Conservation (phyloP, 2,329 filamentous ascomycete genomes). For the Fonsecaea pedrosoi region DNA sequence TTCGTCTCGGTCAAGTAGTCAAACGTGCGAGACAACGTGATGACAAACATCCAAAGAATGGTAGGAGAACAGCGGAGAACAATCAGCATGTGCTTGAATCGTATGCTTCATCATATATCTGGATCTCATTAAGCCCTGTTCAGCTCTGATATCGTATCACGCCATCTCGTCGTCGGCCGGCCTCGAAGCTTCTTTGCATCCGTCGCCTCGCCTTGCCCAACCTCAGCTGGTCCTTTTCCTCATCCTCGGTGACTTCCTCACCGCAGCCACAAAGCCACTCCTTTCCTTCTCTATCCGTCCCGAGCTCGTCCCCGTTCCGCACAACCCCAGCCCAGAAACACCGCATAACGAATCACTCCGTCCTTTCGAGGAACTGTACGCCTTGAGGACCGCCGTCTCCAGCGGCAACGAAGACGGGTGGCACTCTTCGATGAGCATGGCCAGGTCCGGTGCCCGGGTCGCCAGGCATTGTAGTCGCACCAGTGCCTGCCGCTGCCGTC, state of each 20-base stretch:
- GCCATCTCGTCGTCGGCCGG: neutral
- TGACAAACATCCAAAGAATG: no score
- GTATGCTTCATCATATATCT: neutral
- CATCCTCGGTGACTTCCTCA: slow-evolving; percentile 34
- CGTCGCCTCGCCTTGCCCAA: neutral
- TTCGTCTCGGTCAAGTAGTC: no score
- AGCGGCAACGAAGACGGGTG: slow-evolving; percentile 40
- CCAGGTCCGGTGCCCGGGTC: slow-evolving; percentile 38
- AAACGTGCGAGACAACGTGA: no score
- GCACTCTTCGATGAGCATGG: slow-evolving; percentile 42
- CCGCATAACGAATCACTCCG: slow-evolving; percentile 31
- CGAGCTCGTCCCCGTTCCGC: slow-evolving; percentile 9
- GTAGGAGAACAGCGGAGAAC: neutral
- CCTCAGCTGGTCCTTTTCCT: slow-evolving; percentile 36
- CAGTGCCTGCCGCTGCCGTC: slow-evolving; percentile 39
- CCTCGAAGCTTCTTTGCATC: neutral
- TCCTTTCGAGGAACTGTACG: slow-evolving; percentile 24
- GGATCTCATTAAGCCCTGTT: neutral
- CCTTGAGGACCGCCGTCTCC: slow-evolving; percentile 27
- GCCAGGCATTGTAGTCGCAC: slow-evolving; percentile 40
- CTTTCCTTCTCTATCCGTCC: slow-evolving; percentile 38
- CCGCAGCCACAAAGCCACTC: slow-evolving; percentile 20
- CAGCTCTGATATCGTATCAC: neutral
- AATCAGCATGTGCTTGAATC: neutral
- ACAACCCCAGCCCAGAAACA: slow-evolving; percentile 12